Conservation (phyloP, 169 alveolate genomes). For the Plasmodium knowlesi region DNA sequence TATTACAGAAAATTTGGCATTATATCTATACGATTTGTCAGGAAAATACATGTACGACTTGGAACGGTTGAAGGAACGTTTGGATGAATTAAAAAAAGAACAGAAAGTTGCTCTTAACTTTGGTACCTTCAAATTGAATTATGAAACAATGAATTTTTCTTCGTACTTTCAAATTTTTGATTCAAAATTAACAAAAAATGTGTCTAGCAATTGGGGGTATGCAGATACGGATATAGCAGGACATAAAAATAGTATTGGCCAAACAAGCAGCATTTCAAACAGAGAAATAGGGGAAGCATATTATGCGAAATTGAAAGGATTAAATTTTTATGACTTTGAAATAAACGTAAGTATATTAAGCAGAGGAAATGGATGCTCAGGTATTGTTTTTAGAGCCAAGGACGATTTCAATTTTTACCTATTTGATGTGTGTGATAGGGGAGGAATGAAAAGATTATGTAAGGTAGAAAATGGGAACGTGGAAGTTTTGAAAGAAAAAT, state of each 20-base stretch:
- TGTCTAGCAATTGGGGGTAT: slow-evolving; percentile 91
- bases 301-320: slow-evolving; percentile 86
- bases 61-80: slow-evolving; percentile 82
- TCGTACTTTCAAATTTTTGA: slow-evolving; percentile 87
- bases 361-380: slow-evolving; percentile 87
- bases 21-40: slow-evolving; percentile 78
- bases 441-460: slow-evolving; percentile 84
- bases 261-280: slow-evolving; percentile 84
- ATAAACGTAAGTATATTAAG: slow-evolving; percentile 84
- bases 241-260: slow-evolving; percentile 86
- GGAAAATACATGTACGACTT: slow-evolving; percentile 80
- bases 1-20: slow-evolving; percentile 74
- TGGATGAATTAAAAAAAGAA: slow-evolving; percentile 83
- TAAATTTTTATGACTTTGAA: slow-evolving; percentile 87
- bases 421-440: slow-evolving; percentile 84
- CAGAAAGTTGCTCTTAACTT: slow-evolving; percentile 84
- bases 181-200: slow-evolving; percentile 81
- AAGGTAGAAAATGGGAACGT: slow-evolving; percentile 88
- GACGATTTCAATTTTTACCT: slow-evolving; percentile 89
- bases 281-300: slow-evolving; percentile 87
- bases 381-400: slow-evolving; percentile 89
- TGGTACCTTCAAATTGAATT: slow-evolving; percentile 84
- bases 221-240: slow-evolving; percentile 88
- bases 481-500: slow-evolving; percentile 81
- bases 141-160: slow-evolving; percentile 86